Conservation (phyloP, 495 filamentous ascomycete genomes). For the Chaetomium tenue region DNA sequence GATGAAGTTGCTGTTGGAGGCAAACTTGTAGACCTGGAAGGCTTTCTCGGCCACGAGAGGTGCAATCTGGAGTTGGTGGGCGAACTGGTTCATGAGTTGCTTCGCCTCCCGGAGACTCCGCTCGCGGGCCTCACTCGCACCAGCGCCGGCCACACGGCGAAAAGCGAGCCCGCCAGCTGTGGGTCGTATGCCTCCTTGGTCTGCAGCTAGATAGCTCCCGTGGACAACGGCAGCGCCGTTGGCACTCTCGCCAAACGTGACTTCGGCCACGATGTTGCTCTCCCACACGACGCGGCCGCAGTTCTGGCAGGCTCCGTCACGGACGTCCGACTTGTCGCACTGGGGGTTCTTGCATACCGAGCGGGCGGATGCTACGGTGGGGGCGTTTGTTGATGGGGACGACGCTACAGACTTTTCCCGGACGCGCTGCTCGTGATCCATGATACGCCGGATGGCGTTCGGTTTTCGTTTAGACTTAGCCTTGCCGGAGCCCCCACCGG, state of each 20-base stretch:
- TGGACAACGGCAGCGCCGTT: slow-evolving; percentile 87
- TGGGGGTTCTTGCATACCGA: slow-evolving; percentile 35
- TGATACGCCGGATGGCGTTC: slow-evolving; percentile 35
- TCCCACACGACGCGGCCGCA: slow-evolving; percentile 82
- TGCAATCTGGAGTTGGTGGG: slow-evolving; percentile 53
- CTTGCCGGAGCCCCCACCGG: slow-evolving; percentile 18
- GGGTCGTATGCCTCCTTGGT: slow-evolving; percentile 57
- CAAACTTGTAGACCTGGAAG: slow-evolving; percentile 73
- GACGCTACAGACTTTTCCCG: slow-evolving; percentile 30
- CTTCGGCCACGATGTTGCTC: slow-evolving; percentile 84
- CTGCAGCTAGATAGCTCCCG: slow-evolving; percentile 79
- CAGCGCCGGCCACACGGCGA: slow-evolving; percentile 40
- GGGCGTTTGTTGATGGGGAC: slow-evolving; percentile 9
- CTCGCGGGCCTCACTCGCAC: slow-evolving; percentile 56
- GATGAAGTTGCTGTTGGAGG: slow-evolving; percentile 74
- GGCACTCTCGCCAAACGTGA: slow-evolving; percentile 80
- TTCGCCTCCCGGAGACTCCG: slow-evolving; percentile 64
- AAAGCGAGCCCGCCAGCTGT: slow-evolving; percentile 45
- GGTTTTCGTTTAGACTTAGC: slow-evolving; percentile 28
- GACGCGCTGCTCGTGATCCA: slow-evolving; percentile 32
- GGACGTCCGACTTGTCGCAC: slow-evolving; percentile 42
- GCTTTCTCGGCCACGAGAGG: slow-evolving; percentile 60
- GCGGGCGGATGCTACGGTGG: slow-evolving; percentile 5
- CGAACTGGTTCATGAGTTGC: slow-evolving; percentile 45
- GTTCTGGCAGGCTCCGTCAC: slow-evolving; percentile 65